Evolutionary conservation across 2,329 filamentous ascomycete genomes (phyloP), one percentile per base, ranked within the genome.

Genomic region (Beauveria pseudobassiana): DNA sequence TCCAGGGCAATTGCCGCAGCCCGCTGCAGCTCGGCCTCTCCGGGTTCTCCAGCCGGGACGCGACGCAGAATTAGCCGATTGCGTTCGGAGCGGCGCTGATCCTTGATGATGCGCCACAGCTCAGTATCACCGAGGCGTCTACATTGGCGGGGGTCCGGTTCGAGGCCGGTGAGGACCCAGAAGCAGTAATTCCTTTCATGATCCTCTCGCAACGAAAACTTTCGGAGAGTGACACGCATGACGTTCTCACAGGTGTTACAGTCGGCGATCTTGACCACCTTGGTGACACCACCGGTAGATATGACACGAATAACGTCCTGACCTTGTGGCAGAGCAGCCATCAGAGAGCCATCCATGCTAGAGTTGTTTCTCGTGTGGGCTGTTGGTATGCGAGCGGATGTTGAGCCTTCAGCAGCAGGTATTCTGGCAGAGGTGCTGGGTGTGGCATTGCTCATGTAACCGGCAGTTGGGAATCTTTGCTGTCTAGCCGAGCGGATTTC

Each of bases 171-270:
- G 63, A 98, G 80, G 1, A 96, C 88, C 80, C 95, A 98, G 77
- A 99, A 98, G 78, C 93, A 97, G 76, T 96, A 98, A 70, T 96
- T 96, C 69, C 92, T 86, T 72, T 95, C 90, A 69, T 97, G 92
- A 65, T 93, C 90, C 71, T 96, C 92, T 24, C 92, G 90, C 34
- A 96, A 82, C 46, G 87, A 87, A 65, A 96, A 90, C 73, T 98
- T 98, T 67, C 89, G 86, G 50, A 98, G 77, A 0, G 95, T 96
- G 64, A 91, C 89, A 51, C 92, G 83, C 80, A 97, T 93, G 58
- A 98, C 90, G 67, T 98, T 92, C 69, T 97, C 95, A 64, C 91
- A 90, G 5, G 89, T 95, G 70, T 87, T 92, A 80, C 93, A 97
- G 66, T 90, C 90, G 65, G 91, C 89, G 67, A 98, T 92, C 74